Evolutionary conservation across 352 stramenopile species (phyloP), one percentile per base, ranked within the genome.

Genomic region (Phytopythium chamaehyphon): DNA sequence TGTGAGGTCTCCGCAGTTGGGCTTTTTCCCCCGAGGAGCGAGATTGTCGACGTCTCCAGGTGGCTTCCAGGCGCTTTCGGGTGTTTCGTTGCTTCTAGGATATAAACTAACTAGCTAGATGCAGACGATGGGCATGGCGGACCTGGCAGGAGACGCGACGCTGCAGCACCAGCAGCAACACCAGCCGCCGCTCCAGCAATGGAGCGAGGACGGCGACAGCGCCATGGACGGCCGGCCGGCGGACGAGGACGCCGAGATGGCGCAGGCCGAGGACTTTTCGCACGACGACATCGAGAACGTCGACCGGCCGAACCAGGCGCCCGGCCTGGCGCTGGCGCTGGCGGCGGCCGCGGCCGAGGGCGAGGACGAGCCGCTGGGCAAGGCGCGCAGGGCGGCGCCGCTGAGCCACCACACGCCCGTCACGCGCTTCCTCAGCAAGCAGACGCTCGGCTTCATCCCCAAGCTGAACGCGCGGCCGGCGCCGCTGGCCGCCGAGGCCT

Each of bases 391-490:
- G 28, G 6, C 73, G 24, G 57, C 58, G 8, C 52, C 66, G 28
- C 56, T 82, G 7, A 83, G 65, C 46, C 66, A 78, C 44, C 69
- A 78, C 51, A 81, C 76, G 47, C 73, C 71, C 18, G 40, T 85
- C 10, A 80, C 60, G 52, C 71, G 79, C 5, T 90, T 90, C 61
- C 65, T 83, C 44, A 73, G 67, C 55, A 85, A 84, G 51, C 71
- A 84, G 39, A 65, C 65, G 33, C 71, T 86, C 12, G 79, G 76
- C 21, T 85, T 78, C 56, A 80, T 77, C 48, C 72, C 67, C 47
- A 76, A 80, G 51, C 51, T 76, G 51, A 62, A 37, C 23, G 54
- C 54, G 16, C 61, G 50, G 10, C 53, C 48, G 43, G 52, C 46
- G 7, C 61, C 54, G 36, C 47, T 58, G 42, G 51, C 36, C 35